Evolutionary conservation across 805 yeast genomes (phyloP).

Genomic region (Starmerella sirachaensis): DNA sequence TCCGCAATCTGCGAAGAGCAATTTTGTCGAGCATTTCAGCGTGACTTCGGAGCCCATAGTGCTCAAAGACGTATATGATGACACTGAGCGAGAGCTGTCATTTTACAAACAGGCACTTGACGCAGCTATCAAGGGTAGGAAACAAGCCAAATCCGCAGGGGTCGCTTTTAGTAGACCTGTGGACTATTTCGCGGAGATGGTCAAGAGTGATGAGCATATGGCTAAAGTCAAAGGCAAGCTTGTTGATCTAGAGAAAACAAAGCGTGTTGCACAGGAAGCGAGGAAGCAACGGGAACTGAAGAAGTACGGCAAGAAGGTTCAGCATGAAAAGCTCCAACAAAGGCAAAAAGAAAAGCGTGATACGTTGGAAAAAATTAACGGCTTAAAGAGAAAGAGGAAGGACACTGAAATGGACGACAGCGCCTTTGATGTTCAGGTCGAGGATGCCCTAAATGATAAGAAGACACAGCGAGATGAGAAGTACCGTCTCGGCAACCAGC

Average conservation of each 20-base stretch:
- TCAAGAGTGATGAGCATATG: conserved; percentile 96
- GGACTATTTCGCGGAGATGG: conserved; percentile 98
- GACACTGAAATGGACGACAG: conserved; percentile 58
- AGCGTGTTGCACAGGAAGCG: conserved; percentile 86
- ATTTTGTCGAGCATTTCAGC: conserved; percentile 77
- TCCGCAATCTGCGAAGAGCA: conserved; percentile 45
- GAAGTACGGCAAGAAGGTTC: conserved; percentile 96
- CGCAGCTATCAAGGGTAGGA: conserved; percentile 67
- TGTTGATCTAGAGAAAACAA: conserved; percentile 52
- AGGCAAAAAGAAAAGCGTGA: conserved; percentile 89
- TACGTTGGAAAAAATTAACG: conserved; percentile 76
- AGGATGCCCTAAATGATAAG: conserved; percentile 64
- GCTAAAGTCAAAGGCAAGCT: conserved; percentile 76
- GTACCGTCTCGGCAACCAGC: conserved; percentile 35
- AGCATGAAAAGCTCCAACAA: conserved; percentile 81
- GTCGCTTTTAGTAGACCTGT: conserved; percentile 85
- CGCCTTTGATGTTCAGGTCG: conserved; percentile 82
- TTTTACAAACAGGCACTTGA: conserved; percentile 88
- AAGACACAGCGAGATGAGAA: conserved; percentile 33
- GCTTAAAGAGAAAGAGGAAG: conserved; percentile 80
- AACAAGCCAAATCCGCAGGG: conserved; percentile 47
- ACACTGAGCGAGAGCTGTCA: conserved; percentile 88
- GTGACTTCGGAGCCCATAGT: conserved; percentile 53
- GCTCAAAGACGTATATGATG: conserved; percentile 77
- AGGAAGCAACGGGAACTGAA: conserved; percentile 87